Percentiles rank a stretch among this genome's conserved stretches.
Conservation (phyloP, 129 eudicot genomes). For the Arctium lappa region DNA sequence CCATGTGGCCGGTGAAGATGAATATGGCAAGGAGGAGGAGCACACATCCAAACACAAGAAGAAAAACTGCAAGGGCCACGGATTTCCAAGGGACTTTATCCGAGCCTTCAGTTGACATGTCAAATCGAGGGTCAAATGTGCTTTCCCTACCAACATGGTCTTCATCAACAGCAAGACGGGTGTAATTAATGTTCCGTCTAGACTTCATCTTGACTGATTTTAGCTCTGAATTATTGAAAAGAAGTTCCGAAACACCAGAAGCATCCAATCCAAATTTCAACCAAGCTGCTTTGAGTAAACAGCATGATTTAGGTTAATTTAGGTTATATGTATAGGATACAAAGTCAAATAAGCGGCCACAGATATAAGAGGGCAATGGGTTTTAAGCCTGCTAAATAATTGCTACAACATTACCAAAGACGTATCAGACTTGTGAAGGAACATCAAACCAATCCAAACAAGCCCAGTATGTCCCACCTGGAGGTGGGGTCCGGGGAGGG, state of each 20-base stretch:
- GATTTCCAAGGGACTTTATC: constrained; percentile 87
- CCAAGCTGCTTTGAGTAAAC: constrained; percentile 11
- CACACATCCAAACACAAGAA: constrained; percentile 65
- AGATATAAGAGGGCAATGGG: not conserved
- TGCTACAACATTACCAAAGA: not conserved
- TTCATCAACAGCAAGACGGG: constrained; percentile 59
- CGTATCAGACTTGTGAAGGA: not conserved
- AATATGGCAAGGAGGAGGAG: constrained; percentile 59
- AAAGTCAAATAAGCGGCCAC: not conserved
- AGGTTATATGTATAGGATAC: not conserved
- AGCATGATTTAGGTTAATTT: not conserved
- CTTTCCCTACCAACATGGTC: constrained; percentile 33
- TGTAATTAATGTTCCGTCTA: constrained; percentile 58
- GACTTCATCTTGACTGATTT: not conserved
- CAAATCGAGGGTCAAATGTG: constrained; percentile 65
- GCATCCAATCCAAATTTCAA: constrained; percentile 21
- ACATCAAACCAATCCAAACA: not conserved
- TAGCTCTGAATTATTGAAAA: not conserved
- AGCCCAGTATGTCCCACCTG: not conserved
- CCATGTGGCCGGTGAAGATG: constrained; percentile 84
- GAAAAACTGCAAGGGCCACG: constrained; percentile 65
- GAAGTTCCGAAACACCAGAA: not conserved
- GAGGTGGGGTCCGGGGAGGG: too few relatives aligned
- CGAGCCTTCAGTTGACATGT: constrained; percentile 47
- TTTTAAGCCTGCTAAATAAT: not conserved